These are phyloP conservation scores for Apiospora saccharicola DNA, from an alignment of 2,329 filamentous ascomycete genomes.

Conservation along the genomic window DNA sequence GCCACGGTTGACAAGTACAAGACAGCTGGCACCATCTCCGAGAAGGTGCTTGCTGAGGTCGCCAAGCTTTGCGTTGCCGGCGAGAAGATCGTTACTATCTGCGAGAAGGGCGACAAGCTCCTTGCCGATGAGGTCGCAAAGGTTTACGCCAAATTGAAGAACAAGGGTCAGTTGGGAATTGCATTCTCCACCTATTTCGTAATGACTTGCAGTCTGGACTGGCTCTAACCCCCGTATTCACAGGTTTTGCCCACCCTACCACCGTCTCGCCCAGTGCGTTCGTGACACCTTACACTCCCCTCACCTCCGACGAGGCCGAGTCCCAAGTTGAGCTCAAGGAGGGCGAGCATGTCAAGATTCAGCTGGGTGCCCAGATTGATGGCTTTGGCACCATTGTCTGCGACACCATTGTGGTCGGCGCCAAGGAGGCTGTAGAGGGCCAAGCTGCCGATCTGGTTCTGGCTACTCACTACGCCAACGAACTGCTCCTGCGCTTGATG, in stretches of 20 bases:
- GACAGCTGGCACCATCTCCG: constrained; percentile 91
- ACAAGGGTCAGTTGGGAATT: constrained; percentile 74
- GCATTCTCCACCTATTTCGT: constrained; percentile 18
- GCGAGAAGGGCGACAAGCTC: constrained; percentile 94
- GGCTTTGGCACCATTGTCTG: constrained; percentile 97
- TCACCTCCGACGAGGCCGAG: constrained; percentile 86
- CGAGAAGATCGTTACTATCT: constrained; percentile 92
- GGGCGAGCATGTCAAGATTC: constrained; percentile 93
- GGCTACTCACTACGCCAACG: constrained; percentile 94
- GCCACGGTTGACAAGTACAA: constrained; percentile 99
- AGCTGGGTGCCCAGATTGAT: constrained; percentile 98
- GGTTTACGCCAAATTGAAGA: constrained; percentile 99
- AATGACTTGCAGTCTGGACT: background rate
- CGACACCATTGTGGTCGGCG: constrained; percentile 81
- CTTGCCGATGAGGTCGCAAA: constrained; percentile 92
- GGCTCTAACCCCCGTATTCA: constrained; percentile 11
- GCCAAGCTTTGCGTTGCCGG: constrained; percentile 77
- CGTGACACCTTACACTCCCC: constrained; percentile 95
- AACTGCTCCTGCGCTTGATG: constrained; percentile 90
- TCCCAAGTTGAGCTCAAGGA: constrained; percentile 80
- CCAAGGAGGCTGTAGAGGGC: constrained; percentile 72
- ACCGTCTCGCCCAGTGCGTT: constrained; percentile 94
- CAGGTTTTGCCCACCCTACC: constrained; percentile 90
- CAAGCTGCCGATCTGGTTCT: constrained; percentile 86
- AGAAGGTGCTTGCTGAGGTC: constrained; percentile 92